Conservation (phyloP, 345 rosid genomes). For the Eucalyptus marginata region DNA sequence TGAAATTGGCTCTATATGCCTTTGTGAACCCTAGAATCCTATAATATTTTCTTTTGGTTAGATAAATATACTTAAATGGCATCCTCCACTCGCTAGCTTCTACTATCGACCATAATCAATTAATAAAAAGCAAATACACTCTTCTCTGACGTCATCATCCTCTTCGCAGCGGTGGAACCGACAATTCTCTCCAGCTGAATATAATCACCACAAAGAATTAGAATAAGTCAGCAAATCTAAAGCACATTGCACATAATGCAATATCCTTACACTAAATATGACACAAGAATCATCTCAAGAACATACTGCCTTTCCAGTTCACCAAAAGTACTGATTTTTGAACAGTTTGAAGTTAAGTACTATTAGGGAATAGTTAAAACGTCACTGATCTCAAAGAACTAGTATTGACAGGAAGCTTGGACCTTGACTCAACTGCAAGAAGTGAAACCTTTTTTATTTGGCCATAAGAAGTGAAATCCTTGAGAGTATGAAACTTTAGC, state of each 20-base stretch:
- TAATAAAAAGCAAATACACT: conserved; percentile 53
- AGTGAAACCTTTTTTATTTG: neutral
- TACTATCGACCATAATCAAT: neutral
- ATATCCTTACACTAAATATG: neutral
- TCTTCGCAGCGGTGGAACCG: conserved; percentile 45
- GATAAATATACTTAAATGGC: neutral
- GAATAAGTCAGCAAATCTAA: neutral
- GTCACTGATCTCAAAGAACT: neutral
- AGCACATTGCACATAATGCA: neutral
- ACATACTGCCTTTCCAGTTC: neutral
- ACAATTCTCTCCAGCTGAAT: conserved; percentile 76
- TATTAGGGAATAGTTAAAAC: neutral
- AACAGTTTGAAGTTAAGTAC: neutral
- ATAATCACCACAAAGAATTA: neutral
- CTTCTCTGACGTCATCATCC: conserved; percentile 69
- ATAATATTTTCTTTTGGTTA: neutral
- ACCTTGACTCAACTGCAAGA: neutral
- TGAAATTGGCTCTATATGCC: neutral
- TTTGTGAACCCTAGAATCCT: neutral
- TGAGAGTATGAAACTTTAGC: neutral
- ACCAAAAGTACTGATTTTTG: neutral
- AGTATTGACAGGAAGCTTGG: neutral
- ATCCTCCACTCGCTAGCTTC: neutral
- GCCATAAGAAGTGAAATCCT: neutral
- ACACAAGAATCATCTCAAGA: neutral